phyloP scores from a whole-genome alignment of 768 basidiomycete species.

The Termitomyces titanicus region DNA sequence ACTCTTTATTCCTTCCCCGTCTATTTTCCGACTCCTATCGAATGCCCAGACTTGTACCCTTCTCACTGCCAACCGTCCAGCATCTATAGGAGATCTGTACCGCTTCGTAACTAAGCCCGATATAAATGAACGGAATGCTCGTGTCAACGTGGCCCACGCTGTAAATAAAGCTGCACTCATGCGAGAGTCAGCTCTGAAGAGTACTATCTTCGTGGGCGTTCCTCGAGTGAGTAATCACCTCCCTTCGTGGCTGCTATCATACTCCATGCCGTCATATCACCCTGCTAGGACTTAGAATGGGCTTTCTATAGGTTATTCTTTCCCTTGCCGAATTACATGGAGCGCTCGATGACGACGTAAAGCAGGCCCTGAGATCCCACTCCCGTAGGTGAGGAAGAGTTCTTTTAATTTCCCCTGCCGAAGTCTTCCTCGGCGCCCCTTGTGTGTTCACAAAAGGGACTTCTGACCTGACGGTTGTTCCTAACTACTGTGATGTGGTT shows the following conservation, averaged over 20 bases:
- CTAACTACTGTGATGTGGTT: conserved; percentile 15
- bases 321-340: conserved; percentile 73
- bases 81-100: conserved; percentile 76
- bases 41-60: conserved; percentile 72
- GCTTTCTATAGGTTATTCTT: conserved; percentile 64
- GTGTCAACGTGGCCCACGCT: conserved; percentile 48
- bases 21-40: conserved; percentile 9
- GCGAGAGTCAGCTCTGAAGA: conserved; percentile 88
- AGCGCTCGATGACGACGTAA: conserved; percentile 81
- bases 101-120: conserved; percentile 63
- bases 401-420: conserved; percentile 9
- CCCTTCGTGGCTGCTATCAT: conserved; percentile 4
- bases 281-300: conserved; percentile 13
- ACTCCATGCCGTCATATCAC: conserved; percentile 6
- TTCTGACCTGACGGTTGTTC: conserved; percentile 13
- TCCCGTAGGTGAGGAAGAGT: conserved; percentile 53
- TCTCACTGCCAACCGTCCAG: conserved; percentile 77
- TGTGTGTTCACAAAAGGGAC: conserved; percentile 3
- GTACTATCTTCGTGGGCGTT: conserved; percentile 84
- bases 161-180: conserved; percentile 78
- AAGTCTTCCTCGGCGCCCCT: conserved; percentile 13
- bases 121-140: conserved; percentile 32
- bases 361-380: conserved; percentile 58
- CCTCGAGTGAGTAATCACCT: conserved; percentile 59
- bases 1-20: conserved; percentile 13